These are phyloP conservation scores for Endotrypanum monterogeii DNA, from an alignment of 208 protist genomes.

Conservation along the genomic window DNA sequence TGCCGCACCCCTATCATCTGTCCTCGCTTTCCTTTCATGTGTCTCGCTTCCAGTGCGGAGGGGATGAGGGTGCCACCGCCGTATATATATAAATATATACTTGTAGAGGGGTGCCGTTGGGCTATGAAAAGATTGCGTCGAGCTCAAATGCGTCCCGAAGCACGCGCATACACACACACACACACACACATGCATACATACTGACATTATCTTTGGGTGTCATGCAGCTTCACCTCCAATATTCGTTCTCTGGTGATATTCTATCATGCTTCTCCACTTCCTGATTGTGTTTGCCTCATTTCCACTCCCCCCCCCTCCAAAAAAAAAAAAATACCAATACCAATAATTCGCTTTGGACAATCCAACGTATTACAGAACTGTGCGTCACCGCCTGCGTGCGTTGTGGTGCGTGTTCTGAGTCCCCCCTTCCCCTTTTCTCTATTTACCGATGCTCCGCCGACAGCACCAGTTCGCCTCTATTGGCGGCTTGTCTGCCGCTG, in stretches of 20 bases:
- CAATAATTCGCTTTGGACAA: background rate
- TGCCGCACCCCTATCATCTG: background rate
- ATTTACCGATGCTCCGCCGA: slow-evolving; percentile 17
- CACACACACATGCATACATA: no score
- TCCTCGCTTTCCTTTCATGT: background rate
- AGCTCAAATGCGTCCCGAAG: no score
- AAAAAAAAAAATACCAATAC: background rate
- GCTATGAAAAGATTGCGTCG: no score
- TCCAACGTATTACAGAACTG: background rate
- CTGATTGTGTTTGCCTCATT: no score
- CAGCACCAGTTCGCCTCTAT: slow-evolving; percentile 3
- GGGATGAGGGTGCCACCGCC: no score
- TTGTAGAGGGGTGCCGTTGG: no score
- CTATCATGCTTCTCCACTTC: no score
- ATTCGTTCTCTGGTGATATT: no score
- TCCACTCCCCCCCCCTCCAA: background rate
- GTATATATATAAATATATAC: no score
- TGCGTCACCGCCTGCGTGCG: background rate
- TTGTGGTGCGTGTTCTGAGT: background rate
- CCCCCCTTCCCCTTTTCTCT: background rate
- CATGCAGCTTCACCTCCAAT: no score
- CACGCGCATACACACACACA: no score
- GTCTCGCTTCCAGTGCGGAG: background rate
- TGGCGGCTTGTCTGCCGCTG: background rate
- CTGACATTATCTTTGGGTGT: no score